Conservation (phyloP, 345 rosid species). For the Moricandia arvensis region DNA sequence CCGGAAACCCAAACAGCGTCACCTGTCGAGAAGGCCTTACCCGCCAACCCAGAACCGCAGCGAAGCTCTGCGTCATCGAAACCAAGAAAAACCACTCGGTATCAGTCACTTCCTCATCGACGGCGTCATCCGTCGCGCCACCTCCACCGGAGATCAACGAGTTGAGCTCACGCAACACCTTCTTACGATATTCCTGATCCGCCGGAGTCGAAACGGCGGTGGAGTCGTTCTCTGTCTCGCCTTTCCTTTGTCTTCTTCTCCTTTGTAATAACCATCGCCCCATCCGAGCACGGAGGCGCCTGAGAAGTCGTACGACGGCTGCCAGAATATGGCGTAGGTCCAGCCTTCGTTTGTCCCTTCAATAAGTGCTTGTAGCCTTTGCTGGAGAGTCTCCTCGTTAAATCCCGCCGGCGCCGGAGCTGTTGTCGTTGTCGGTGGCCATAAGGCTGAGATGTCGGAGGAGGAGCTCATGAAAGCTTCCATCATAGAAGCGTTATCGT, state of each 20-base stretch:
- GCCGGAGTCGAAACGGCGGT: slow-evolving; percentile 41
- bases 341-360: slow-evolving; percentile 77
- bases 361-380: slow-evolving; percentile 76
- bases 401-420: slow-evolving; percentile 36
- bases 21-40: slow-evolving; percentile 62
- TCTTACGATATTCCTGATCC: slow-evolving; percentile 86
- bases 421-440: slow-evolving; percentile 55
- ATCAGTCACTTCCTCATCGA: slow-evolving; percentile 95
- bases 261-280: slow-evolving; percentile 98
- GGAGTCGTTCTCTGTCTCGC: slow-evolving; percentile 36
- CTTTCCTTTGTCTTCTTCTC: slow-evolving; percentile 68
- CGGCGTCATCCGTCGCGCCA: slow-evolving; percentile 50
- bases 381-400: slow-evolving; percentile 86
- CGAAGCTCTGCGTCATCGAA: slow-evolving; percentile 90
- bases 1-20: slow-evolving; percentile 76
- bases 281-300: slow-evolving; percentile 66
- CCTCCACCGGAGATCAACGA: slow-evolving; percentile 75
- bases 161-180: slow-evolving; percentile 79
- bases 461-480: slow-evolving; percentile 89
- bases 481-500: slow-evolving; percentile 92
- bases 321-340: slow-evolving; percentile 99
- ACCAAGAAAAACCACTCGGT: slow-evolving; percentile 97
- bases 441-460: slow-evolving; percentile 62
- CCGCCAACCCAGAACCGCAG: slow-evolving; percentile 78
- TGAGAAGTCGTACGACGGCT: slow-evolving; percentile 73